Evolutionary conservation across 805 yeast species (phyloP).

Genomic region (Cyberlindnera sargentensis): DNA sequence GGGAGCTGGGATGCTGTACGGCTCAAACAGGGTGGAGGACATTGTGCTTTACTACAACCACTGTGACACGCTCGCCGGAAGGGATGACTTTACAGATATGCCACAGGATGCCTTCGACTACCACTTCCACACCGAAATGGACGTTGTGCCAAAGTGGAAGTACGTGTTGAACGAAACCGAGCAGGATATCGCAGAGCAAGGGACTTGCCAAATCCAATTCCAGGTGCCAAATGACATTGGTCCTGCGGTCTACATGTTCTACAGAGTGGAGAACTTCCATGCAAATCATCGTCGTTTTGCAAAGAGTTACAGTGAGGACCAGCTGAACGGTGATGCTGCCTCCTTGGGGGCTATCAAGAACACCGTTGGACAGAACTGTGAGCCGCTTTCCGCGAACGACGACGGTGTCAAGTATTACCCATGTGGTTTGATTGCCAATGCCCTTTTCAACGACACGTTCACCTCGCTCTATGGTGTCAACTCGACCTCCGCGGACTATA

Average conservation of each 20-base stretch:
- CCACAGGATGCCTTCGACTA: slow-evolving; percentile 49
- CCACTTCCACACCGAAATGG: slow-evolving; percentile 46
- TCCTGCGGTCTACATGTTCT: slow-evolving; percentile 71
- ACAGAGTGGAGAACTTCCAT: slow-evolving; percentile 79
- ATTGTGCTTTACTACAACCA: slow-evolving; percentile 67
- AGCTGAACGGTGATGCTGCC: slow-evolving; percentile 71
- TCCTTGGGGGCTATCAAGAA: slow-evolving; percentile 42
- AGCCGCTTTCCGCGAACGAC: slow-evolving; percentile 48
- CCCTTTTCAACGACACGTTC: slow-evolving; percentile 73
- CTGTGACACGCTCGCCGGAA: slow-evolving; percentile 51
- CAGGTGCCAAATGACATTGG: slow-evolving; percentile 63
- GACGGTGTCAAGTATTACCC: slow-evolving; percentile 66
- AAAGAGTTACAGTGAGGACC: slow-evolving; percentile 78
- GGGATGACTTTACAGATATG: slow-evolving; percentile 37
- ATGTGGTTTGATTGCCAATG: slow-evolving; percentile 79
- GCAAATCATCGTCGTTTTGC: slow-evolving; percentile 96
- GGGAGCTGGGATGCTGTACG: slow-evolving; percentile 76
- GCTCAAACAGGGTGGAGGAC: slow-evolving; percentile 66
- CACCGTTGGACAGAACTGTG: slow-evolving; percentile 48
- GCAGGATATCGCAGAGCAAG: slow-evolving; percentile 42
- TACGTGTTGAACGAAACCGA: slow-evolving; percentile 34
- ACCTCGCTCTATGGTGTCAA: slow-evolving; percentile 32
- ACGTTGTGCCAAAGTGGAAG: slow-evolving; percentile 60
- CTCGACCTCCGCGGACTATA: slow-evolving; percentile 34
- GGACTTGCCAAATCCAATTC: slow-evolving; percentile 68